A percentile compares a stretch with the other conserved stretches of the same genome.
Evolutionary conservation across 1,284 basidiomycete species (phyloP).

Genomic region (Takashimella tepidaria): DNA sequence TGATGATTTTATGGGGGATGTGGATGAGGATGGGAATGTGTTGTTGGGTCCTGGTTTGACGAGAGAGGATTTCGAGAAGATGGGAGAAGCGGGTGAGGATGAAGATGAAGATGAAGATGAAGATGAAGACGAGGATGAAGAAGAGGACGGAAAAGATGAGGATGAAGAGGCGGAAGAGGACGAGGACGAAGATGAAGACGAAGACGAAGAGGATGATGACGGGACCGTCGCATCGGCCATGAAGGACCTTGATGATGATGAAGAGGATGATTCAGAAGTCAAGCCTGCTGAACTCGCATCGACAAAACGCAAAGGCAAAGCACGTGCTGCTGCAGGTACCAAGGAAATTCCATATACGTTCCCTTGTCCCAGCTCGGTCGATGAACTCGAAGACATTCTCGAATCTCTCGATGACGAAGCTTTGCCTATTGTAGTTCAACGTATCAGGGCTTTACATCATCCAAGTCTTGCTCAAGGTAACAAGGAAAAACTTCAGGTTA

Average conservation of each 20-base stretch:
- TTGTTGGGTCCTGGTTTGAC: slow-evolving; percentile 54
- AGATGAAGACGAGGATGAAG: slow-evolving; percentile 32
- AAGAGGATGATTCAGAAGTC: slow-evolving; percentile 12
- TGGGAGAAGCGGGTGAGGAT: slow-evolving; percentile 30
- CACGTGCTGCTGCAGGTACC: slow-evolving; percentile 58
- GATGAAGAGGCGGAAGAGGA: slow-evolving; percentile 33
- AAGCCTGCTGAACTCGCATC: slow-evolving; percentile 13
- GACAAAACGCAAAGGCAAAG: slow-evolving; percentile 41
- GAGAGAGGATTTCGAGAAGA: slow-evolving; percentile 41
- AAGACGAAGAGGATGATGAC: slow-evolving; percentile 40
- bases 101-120: slow-evolving; percentile 36
- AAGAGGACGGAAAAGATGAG: slow-evolving; percentile 34
- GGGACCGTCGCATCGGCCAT: slow-evolving; percentile 21
- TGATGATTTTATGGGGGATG: slow-evolving; percentile 66
- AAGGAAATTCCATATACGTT: slow-evolving; percentile 87
- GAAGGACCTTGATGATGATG: slow-evolving; percentile 26
- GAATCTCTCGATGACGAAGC: slow-evolving; percentile 64
- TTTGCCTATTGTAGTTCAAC: slow-evolving; percentile 76
- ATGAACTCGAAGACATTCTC: slow-evolving; percentile 80
- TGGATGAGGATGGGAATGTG: slow-evolving; percentile 52
- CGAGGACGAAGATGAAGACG: slow-evolving; percentile 38
- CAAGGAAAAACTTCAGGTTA: slow-evolving; percentile 81
- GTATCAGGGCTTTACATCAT: slow-evolving; percentile 86
- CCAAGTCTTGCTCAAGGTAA: slow-evolving; percentile 86
- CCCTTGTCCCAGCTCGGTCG: slow-evolving; percentile 76